Conservation (phyloP, 2,329 filamentous ascomycete species). For the Xylariaceae sp. region DNA sequence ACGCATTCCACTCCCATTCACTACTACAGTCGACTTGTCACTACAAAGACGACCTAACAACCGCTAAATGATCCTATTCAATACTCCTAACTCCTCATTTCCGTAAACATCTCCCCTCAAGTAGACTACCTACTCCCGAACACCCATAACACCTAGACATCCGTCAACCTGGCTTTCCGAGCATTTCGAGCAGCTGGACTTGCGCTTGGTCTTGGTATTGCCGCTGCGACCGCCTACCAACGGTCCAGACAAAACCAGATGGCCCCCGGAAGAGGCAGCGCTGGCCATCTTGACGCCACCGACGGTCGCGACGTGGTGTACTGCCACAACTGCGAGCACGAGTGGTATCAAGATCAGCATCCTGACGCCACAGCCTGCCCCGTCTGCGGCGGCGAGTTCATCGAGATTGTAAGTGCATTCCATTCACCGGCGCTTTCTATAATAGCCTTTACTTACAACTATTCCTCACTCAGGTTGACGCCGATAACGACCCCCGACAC, state of each 20-base stretch:
- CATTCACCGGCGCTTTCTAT: neutral
- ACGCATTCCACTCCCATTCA: no score
- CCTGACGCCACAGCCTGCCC: constrained; percentile 64
- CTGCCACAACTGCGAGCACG: constrained; percentile 75
- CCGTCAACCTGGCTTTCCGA: constrained; percentile 52
- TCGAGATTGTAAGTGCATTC: constrained; percentile 71
- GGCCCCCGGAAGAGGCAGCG: constrained; percentile 35
- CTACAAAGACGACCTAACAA: no score
- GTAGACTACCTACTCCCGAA: no score
- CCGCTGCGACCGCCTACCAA: constrained; percentile 53
- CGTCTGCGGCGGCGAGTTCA: constrained; percentile 71
- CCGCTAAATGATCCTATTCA: no score
- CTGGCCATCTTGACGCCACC: constrained; percentile 46
- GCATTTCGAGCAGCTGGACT: constrained; percentile 52
- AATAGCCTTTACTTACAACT: constrained; percentile 12
- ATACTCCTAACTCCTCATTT: no score
- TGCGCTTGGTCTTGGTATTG: constrained; percentile 55
- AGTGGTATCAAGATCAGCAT: constrained; percentile 74
- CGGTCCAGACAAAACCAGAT: constrained; percentile 38
- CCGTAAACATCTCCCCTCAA: no score
- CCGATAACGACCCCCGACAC: constrained; percentile 60
- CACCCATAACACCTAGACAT: constrained; percentile 10
- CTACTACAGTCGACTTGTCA: no score
- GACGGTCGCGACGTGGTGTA: constrained; percentile 68
- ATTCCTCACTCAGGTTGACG: constrained; percentile 42